These are phyloP conservation scores for Termitomyces sp. DNA, from an alignment of 768 basidiomycete genomes.

Conservation along the genomic window DNA sequence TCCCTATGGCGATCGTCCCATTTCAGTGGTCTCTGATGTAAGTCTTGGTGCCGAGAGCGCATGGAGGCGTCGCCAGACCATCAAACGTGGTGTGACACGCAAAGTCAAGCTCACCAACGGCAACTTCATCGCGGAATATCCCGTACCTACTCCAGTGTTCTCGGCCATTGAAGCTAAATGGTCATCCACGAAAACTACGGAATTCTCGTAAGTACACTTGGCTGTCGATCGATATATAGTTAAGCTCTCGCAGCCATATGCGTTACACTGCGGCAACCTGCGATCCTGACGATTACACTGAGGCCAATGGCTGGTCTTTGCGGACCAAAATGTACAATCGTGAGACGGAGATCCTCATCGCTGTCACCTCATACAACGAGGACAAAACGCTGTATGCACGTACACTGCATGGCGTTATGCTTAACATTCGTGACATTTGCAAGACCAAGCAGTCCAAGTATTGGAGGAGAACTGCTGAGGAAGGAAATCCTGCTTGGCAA, in stretches of 20 bases:
- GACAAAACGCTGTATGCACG: constrained; percentile 89
- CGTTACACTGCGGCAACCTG: constrained; percentile 89
- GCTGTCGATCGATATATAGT: neutral
- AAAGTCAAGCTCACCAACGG: constrained; percentile 92
- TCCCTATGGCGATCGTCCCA: constrained; percentile 50
- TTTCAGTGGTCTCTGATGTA: constrained; percentile 46
- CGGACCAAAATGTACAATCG: constrained; percentile 83
- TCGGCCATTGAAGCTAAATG: constrained; percentile 82
- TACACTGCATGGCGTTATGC: constrained; percentile 93
- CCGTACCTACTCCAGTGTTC: constrained; percentile 78
- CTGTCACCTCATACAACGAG: constrained; percentile 91
- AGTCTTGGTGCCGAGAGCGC: constrained; percentile 55
- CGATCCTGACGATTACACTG: constrained; percentile 85
- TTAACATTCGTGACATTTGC: constrained; percentile 97
- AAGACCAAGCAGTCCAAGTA: constrained; percentile 93
- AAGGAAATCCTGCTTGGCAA: constrained; percentile 86
- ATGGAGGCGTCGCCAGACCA: constrained; percentile 77
- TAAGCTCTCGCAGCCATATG: constrained; percentile 59
- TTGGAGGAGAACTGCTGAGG: constrained; percentile 79
- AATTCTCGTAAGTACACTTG: constrained; percentile 72
- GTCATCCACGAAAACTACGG: constrained; percentile 65
- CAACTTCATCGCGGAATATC: constrained; percentile 87
- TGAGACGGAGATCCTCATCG: constrained; percentile 89
- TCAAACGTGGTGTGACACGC: constrained; percentile 88
- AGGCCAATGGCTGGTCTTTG: constrained; percentile 78